Percentiles rank a stretch among this genome's conserved stretches.
Conservation (phyloP, 225 moss, liverwort and hornwort species). For the Marchantia polymorpha region DNA sequence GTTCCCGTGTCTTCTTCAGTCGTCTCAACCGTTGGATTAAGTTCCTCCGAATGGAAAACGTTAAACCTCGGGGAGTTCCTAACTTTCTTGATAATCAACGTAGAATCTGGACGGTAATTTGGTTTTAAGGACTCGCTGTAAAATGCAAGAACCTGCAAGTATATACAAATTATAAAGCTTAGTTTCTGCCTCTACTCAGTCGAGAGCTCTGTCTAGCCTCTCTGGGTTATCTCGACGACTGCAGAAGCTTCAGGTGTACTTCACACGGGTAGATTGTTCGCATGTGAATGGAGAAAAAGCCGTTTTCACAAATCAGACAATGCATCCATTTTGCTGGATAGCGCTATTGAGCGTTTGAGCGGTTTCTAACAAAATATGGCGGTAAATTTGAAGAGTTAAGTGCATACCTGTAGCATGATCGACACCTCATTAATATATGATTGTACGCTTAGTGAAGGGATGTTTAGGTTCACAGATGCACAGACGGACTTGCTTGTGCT, state of each 20-base stretch:
- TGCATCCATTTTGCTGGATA: too few species aligned
- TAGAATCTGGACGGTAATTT: conserved; percentile 22
- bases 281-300: too few species aligned
- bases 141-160: conserved; percentile 36
- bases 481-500: conserved; percentile 62
- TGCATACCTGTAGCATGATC: conserved; percentile 51
- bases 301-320: too few species aligned
- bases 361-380: too few species aligned
- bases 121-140: conserved; percentile 24
- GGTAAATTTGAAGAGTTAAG: neutral
- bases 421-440: conserved; percentile 67
- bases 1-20: conserved; percentile 4
- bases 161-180: neutral
- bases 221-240: too few species aligned
- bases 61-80: neutral
- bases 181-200: neutral
- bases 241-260: too few species aligned
- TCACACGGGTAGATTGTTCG: too few species aligned
- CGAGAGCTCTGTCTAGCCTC: too few species aligned
- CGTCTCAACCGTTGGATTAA: neutral
- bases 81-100: conserved; percentile 16
- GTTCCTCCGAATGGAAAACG: conserved; percentile 8
- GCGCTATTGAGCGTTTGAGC: too few species aligned
- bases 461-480: conserved; percentile 50
- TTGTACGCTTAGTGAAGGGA: conserved; percentile 68